These are phyloP conservation scores for Daldinia decipiens DNA, from an alignment of 495 filamentous ascomycete species.

Conservation along the genomic window DNA sequence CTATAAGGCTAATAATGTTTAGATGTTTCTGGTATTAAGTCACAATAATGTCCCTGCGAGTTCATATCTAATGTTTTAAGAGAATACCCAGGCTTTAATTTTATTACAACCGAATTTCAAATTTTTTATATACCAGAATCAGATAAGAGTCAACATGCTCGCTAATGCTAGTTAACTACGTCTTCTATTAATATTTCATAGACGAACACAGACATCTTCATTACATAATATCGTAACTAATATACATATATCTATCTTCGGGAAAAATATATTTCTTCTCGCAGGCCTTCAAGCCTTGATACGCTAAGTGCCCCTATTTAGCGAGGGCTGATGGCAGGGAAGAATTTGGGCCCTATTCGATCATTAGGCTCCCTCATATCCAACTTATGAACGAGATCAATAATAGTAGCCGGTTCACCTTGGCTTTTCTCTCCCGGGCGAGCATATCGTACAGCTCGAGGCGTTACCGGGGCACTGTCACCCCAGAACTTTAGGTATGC, in stretches of 20 bases:
- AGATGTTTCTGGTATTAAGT: not conserved
- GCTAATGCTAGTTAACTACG: too few species aligned
- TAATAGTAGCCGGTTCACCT: not conserved
- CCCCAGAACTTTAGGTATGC: conserved; percentile 13
- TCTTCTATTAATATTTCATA: not conserved
- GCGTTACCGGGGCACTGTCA: conserved; percentile 4
- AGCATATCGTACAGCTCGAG: conserved; percentile 17
- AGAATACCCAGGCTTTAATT: not conserved
- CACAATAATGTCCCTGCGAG: too few species aligned
- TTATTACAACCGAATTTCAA: too few species aligned
- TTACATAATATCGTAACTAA: not conserved
- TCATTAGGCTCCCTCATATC: not conserved
- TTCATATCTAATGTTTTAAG: not conserved
- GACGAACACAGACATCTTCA: not conserved
- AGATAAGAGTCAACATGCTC: too few species aligned
- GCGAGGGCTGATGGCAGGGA: not conserved
- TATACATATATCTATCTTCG: not conserved
- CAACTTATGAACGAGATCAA: not conserved
- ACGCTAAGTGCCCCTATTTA: not conserved
- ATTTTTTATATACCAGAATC: too few species aligned
- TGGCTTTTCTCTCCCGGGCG: not conserved
- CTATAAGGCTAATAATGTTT: conserved; percentile 14
- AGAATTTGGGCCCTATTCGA: not conserved
- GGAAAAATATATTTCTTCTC: not conserved
- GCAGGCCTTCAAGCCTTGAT: not conserved